Percentiles rank a stretch among this genome's conserved stretches.
Conservation (phyloP, 306 rosid species). For the Gastrolobium bilobum region DNA sequence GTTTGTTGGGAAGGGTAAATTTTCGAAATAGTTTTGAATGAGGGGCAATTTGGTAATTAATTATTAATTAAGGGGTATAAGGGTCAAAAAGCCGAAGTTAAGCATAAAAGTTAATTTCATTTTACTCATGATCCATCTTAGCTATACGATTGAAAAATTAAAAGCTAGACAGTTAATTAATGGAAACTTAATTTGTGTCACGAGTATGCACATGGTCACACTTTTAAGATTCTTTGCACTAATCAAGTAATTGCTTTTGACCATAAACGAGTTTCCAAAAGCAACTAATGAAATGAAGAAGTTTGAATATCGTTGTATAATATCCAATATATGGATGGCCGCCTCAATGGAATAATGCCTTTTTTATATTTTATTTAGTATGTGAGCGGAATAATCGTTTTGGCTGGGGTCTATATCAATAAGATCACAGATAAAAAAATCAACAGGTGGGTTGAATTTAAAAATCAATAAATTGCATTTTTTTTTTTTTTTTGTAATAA, state of each 20-base stretch:
- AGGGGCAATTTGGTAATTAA: too few species aligned
- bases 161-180: not conserved
- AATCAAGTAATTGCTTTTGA: not conserved
- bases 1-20: too few species aligned
- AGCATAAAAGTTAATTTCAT: too few species aligned
- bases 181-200: not conserved
- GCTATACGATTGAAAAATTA: not conserved
- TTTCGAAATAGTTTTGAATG: too few species aligned
- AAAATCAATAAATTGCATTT: too few species aligned
- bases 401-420: too few species aligned
- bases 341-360: not conserved
- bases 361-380: not conserved
- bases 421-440: too few species aligned
- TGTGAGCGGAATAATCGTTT: too few species aligned
- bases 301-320: not conserved
- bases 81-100: too few species aligned
- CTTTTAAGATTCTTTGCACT: not conserved
- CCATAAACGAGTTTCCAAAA: not conserved
- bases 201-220: not conserved
- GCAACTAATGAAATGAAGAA: not conserved
- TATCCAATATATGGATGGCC: not conserved
- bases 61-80: too few species aligned
- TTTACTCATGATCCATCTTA: not conserved
- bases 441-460: too few species aligned
- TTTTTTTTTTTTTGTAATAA: too few species aligned